A percentile compares a stretch with the other conserved stretches of the same genome.
Conservation (phyloP, 495 filamentous ascomycete genomes). For the Hypoxylon lenormandii region DNA sequence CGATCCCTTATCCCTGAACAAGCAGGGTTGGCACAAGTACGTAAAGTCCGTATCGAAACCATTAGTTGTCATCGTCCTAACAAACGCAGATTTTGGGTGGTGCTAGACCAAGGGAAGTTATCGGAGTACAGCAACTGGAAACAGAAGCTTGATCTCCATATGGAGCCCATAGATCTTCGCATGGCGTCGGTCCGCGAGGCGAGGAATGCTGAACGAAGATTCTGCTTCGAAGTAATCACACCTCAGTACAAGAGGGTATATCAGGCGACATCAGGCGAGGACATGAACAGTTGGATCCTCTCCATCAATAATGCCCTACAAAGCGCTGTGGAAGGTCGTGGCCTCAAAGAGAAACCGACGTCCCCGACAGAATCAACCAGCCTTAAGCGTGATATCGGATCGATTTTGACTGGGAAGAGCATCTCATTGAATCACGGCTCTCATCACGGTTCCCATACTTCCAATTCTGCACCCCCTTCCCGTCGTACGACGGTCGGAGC, state of each 20-base stretch:
- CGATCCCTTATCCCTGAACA: conserved; percentile 93
- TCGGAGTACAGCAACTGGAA: conserved; percentile 99
- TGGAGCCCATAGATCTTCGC: conserved; percentile 96
- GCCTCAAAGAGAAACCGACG: conserved; percentile 63
- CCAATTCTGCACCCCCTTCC: conserved; percentile 69
- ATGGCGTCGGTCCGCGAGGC: conserved; percentile 97
- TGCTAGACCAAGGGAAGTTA: conserved; percentile 92
- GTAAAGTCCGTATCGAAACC: conserved; percentile 47
- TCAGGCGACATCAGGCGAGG: conserved; percentile 96
- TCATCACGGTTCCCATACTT: conserved; percentile 58
- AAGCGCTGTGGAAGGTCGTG: conserved; percentile 88
- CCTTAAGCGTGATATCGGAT: conserved; percentile 83
- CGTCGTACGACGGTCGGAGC: conserved; percentile 89
- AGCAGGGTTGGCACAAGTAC: conserved; percentile 99
- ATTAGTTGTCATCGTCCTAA: conserved; percentile 18
- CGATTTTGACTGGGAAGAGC: conserved; percentile 92
- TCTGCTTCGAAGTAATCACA: conserved; percentile 98
- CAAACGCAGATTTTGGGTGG: conserved; percentile 88
- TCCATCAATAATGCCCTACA: conserved; percentile 98
- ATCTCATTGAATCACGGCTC: conserved; percentile 74
- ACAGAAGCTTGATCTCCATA: conserved; percentile 93
- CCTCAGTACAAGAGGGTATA: conserved; percentile 97
- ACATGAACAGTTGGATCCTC: conserved; percentile 96
- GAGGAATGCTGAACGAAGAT: conserved; percentile 90
- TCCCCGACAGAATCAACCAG: conserved; percentile 65